A percentile compares a stretch with the other conserved stretches of the same genome.
Evolutionary conservation across 768 basidiomycete genomes (phyloP).

Genomic region (Leccinum aurantiacum): DNA sequence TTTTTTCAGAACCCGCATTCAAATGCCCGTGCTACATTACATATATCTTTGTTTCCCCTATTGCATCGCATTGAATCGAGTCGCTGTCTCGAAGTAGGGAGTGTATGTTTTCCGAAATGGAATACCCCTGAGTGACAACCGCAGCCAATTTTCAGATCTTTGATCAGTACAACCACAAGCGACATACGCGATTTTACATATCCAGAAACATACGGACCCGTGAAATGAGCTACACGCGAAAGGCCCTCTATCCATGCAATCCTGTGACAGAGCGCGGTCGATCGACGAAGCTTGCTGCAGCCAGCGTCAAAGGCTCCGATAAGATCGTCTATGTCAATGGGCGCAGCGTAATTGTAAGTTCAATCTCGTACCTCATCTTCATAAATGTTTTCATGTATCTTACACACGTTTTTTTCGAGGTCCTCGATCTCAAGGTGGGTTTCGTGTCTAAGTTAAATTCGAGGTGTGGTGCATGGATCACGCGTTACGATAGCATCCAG

Average conservation of each 20-base stretch:
- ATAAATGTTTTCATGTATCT: background rate
- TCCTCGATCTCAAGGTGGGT: constrained; percentile 79
- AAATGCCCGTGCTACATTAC: background rate
- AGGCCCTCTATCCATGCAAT: constrained; percentile 62
- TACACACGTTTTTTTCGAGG: constrained; percentile 45
- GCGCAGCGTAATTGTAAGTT: constrained; percentile 78
- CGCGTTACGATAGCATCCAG: constrained; percentile 53
- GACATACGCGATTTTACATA: background rate
- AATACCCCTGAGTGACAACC: constrained; percentile 20
- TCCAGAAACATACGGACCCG: background rate
- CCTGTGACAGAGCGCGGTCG: constrained; percentile 66
- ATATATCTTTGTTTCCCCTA: background rate
- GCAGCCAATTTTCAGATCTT: constrained; percentile 10
- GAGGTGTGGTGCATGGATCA: background rate
- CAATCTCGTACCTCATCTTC: background rate
- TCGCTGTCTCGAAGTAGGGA: background rate
- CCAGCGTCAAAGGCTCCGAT: constrained; percentile 49
- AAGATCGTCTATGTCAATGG: constrained; percentile 88
- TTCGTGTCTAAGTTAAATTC: background rate
- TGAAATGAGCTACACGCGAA: constrained; percentile 51
- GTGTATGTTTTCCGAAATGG: constrained; percentile 3
- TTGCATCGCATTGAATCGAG: constrained; percentile 2
- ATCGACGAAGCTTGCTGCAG: constrained; percentile 70
- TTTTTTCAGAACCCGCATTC: background rate
- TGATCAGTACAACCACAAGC: constrained; percentile 5